A percentile compares a stretch with the other conserved stretches of the same genome.
phyloP scores from a whole-genome alignment of 257 asterid genomes.

The Solanum sejunctum region DNA sequence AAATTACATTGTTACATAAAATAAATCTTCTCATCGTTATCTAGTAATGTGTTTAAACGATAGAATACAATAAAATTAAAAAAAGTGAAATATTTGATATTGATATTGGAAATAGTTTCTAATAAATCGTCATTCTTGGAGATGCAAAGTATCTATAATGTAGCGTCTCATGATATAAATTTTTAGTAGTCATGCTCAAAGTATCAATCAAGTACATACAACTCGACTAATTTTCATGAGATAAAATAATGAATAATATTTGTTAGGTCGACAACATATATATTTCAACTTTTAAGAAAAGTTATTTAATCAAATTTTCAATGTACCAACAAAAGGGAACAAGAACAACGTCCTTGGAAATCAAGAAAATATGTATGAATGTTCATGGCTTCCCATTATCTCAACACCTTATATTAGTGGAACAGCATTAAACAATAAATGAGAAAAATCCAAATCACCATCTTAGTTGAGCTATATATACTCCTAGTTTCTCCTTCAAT shows the following conservation, averaged over 20 bases:
- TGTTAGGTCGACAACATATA: no score
- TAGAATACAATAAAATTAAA: no score
- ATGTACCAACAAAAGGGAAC: neutral
- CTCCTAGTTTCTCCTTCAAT: neutral
- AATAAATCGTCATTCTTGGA: neutral
- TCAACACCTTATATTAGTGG: neutral
- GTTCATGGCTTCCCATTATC: neutral
- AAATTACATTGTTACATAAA: no score
- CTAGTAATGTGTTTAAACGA: no score
- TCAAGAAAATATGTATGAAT: no score
- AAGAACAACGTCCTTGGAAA: neutral
- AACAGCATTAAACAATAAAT: neutral
- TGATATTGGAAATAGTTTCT: neutral
- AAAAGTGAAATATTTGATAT: no score
- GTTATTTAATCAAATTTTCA: neutral
- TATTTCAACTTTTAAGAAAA: no score
- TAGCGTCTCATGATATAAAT: neutral
- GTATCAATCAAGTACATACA: neutral
- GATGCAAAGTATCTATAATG: neutral
- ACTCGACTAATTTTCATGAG: neutral
- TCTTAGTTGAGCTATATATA: neutral
- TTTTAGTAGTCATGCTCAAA: neutral
- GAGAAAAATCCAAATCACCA: neutral
- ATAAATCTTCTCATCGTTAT: no score
- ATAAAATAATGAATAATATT: neutral